Evolutionary conservation across 2,329 filamentous ascomycete genomes (phyloP), one percentile per base, ranked within the genome.

Genomic region (Boeremia lycopersici): DNA sequence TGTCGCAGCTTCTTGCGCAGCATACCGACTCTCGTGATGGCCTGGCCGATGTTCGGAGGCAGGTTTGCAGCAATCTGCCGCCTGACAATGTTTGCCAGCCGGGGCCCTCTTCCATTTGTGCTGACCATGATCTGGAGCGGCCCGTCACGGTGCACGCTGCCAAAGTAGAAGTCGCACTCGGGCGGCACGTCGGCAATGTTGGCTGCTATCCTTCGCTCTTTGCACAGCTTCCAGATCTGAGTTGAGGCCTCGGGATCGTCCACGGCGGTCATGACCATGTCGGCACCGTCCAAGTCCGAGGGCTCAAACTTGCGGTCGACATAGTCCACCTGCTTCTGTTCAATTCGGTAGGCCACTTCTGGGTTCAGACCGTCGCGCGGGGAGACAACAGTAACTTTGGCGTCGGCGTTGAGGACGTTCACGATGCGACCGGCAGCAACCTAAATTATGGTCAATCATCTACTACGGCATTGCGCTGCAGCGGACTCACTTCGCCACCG

Each of bases 111-210:
- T 47, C 95, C 95, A 74, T 98, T 99, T 31, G 95, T 99, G 78
- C 90, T 96, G 65, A 99, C 93, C 95, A 99, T 99, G 69, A 99
- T 89, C 79, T 99, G 95, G 57, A 99, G 77, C 6, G 95, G 95
- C 0, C 95, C 95, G 74, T 99, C 95, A 45, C 95, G 88, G 77
- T 99, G 91, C 34, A 97, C 88, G 72, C 90, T 95, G 59, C 95
- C 95, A 78, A 99, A 99, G 81, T 97, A 99, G 73, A 99, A 99
- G 72, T 99, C 95, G 76, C 95, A 99, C 75, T 99, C 95, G 0
- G 91, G 85, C 0, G 95, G 95, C 3, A 99, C 95, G 73, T 99
- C 95, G 63, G 95, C 95, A 63, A 99, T 96, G 76, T 99, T 99
- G 53, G 92, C 93, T 6, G 92, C 86, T 61, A 98, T 90, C 57